phyloP scores from a whole-genome alignment of 495 filamentous ascomycete species.

The Penicillium subrubescens region DNA sequence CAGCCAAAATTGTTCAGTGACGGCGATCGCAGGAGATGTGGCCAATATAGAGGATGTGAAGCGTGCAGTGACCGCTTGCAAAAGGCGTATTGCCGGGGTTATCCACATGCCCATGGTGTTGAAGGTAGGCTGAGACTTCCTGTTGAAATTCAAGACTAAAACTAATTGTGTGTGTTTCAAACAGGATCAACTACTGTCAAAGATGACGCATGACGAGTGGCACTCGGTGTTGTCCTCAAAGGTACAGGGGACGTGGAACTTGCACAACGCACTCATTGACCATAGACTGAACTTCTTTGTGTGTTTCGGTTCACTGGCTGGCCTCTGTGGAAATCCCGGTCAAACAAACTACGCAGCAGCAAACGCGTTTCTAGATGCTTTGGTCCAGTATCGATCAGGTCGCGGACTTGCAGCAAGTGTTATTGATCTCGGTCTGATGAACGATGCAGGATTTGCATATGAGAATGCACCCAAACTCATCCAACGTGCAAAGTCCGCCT shows the following conservation, averaged over 20 bases:
- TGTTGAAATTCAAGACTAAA: not conserved
- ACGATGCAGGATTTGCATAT: constrained; percentile 3
- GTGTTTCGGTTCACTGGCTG: not conserved
- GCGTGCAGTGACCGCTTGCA: not conserved
- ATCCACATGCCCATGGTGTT: constrained; percentile 37
- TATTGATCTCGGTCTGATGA: constrained; percentile 4
- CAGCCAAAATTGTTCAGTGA: constrained; percentile 17
- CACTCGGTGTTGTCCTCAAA: not conserved
- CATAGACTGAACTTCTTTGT: constrained; percentile 11
- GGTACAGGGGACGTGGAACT: constrained; percentile 11
- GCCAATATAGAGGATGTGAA: constrained; percentile 11
- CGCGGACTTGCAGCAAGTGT: constrained; percentile 3
- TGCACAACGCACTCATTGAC: constrained; percentile 5
- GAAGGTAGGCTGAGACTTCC: constrained; percentile 1
- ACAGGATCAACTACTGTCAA: not conserved
- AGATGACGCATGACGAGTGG: constrained; percentile 3
- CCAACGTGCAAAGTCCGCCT: not conserved
- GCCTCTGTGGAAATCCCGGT: not conserved
- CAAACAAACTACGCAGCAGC: constrained; percentile 12
- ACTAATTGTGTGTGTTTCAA: not conserved
- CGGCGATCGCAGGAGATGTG: constrained; percentile 22
- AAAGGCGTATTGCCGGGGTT: constrained; percentile 25
- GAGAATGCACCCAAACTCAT: constrained; percentile 1
- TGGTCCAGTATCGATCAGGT: not conserved
- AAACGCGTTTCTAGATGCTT: constrained; percentile 9